A percentile compares a stretch with the other conserved stretches of the same genome.
These are phyloP conservation scores for Melaleuca alternifolia DNA, from an alignment of 345 rosid genomes.

Conservation along the genomic window DNA sequence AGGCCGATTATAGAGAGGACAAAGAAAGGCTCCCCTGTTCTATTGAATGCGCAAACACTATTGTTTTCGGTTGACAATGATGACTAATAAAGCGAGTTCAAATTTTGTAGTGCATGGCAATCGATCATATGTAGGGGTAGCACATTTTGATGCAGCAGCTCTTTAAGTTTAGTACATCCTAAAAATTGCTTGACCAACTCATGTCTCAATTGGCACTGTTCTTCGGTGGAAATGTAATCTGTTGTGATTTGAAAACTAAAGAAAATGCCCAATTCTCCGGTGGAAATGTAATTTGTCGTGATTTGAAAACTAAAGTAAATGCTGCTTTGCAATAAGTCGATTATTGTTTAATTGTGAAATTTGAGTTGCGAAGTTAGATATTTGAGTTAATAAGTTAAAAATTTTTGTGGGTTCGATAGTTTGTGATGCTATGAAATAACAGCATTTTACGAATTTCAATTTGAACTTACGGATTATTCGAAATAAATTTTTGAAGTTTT, in stretches of 20 bases:
- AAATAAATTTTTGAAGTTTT: too few relatives aligned
- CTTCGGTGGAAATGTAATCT: not conserved
- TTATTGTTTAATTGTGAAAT: too few relatives aligned
- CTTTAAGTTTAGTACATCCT: not conserved
- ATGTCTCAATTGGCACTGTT: not conserved
- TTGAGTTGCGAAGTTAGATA: too few relatives aligned
- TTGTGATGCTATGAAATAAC: too few relatives aligned
- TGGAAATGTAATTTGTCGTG: too few relatives aligned
- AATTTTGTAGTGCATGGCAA: not conserved
- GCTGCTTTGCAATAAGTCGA: not conserved
- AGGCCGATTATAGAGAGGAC: conserved; percentile 78
- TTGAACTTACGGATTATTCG: too few relatives aligned
- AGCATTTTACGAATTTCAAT: too few relatives aligned
- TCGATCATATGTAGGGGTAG: not conserved
- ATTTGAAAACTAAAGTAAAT: not conserved
- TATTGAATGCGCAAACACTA: conserved; percentile 60
- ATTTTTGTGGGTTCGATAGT: too few relatives aligned
- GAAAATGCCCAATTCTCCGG: too few relatives aligned
- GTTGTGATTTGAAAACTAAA: too few relatives aligned
- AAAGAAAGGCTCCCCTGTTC: conserved; percentile 63
- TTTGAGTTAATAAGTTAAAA: too few relatives aligned
- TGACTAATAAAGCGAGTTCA: not conserved
- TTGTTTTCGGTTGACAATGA: conserved; percentile 34
- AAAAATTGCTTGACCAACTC: not conserved
- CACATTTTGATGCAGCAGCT: not conserved